A percentile compares a stretch with the other conserved stretches of the same genome.
These are phyloP conservation scores for Colletotrichum brevisporum DNA, from an alignment of 2,329 filamentous ascomycete genomes.

Conservation along the genomic window DNA sequence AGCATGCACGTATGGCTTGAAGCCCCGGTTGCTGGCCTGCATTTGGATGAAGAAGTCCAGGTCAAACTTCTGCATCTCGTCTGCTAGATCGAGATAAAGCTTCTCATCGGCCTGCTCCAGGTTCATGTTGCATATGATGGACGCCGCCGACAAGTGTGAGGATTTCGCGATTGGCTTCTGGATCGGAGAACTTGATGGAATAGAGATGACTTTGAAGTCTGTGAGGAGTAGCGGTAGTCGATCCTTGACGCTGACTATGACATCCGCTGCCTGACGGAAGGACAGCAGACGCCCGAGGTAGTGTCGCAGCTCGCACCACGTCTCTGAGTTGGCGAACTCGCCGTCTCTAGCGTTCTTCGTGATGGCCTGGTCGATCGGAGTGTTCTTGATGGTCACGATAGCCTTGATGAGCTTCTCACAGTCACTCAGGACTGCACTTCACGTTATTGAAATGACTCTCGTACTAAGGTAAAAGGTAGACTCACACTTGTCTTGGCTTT, in stretches of 20 bases:
- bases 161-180: constrained; percentile 39
- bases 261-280: constrained; percentile 42
- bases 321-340: constrained; percentile 37
- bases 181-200: constrained; percentile 46
- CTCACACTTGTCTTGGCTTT: constrained; percentile 12
- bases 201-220: constrained; percentile 45
- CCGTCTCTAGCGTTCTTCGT: constrained; percentile 9
- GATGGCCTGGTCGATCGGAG: constrained; percentile 18
- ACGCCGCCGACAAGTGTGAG: constrained; percentile 39
- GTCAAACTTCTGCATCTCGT: constrained; percentile 43
- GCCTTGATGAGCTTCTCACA: constrained; percentile 19
- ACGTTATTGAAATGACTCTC: neutral
- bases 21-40: constrained; percentile 31
- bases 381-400: neutral
- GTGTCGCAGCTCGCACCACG: constrained; percentile 50
- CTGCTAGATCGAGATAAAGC: constrained; percentile 32
- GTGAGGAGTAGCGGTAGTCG: constrained; percentile 51
- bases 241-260: constrained; percentile 41
- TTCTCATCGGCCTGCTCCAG: constrained; percentile 9
- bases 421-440: neutral
- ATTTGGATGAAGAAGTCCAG: constrained; percentile 45
- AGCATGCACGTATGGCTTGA: constrained; percentile 52
- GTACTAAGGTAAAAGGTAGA: neutral
- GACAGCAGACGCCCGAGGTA: constrained; percentile 44
- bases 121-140: constrained; percentile 45